phyloP scores from a whole-genome alignment of 768 basidiomycete species.

The Phaffia tasmanica region DNA sequence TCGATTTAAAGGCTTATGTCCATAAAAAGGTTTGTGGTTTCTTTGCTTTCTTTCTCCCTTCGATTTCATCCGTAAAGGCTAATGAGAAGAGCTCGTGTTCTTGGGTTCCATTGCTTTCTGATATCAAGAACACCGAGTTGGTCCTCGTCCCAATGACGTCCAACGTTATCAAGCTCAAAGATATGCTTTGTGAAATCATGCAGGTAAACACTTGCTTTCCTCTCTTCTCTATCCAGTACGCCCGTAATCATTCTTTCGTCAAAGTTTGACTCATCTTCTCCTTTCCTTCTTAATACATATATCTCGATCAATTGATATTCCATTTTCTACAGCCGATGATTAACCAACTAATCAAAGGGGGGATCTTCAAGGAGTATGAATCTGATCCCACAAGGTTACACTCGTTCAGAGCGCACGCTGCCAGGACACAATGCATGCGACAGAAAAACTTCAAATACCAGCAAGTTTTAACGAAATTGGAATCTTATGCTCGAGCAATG shows the following conservation, averaged over 20 bases:
- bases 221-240: not conserved
- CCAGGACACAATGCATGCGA: constrained; percentile 39
- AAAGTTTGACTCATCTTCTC: too few species aligned
- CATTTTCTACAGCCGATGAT: constrained; percentile 31
- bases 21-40: constrained; percentile 60
- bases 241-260: not conserved
- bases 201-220: not conserved
- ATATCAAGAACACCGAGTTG: constrained; percentile 12
- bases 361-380: constrained; percentile 32
- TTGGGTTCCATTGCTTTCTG: not conserved
- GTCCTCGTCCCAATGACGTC: constrained; percentile 21
- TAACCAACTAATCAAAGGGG: constrained; percentile 32
- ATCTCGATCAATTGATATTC: not conserved
- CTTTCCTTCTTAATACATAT: too few species aligned
- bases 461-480: constrained; percentile 45
- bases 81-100: not conserved
- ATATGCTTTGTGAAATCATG: constrained; percentile 19
- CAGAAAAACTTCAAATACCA: constrained; percentile 33
- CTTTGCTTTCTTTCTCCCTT: not conserved
- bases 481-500: constrained; percentile 66
- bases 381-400: constrained; percentile 55
- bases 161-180: constrained; percentile 20
- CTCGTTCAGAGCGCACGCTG: constrained; percentile 50
- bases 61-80: not conserved
- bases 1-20: constrained; percentile 75